Base-by-base conservation (phyloP, 768 basidiomycete species). In the Tricholoma sp. region DNA sequence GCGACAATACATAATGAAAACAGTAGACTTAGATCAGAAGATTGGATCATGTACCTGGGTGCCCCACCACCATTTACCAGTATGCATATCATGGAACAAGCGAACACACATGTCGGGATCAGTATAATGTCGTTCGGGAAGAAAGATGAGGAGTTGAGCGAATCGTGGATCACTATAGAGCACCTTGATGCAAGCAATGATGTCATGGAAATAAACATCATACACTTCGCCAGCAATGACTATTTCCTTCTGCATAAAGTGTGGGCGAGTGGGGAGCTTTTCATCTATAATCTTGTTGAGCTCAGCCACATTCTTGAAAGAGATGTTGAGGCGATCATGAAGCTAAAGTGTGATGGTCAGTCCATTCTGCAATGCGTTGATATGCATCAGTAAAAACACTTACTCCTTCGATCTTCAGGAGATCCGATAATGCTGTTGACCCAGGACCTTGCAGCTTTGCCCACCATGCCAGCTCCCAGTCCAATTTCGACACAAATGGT, bases 41-140 rank as follows among this genome's bases (percentile, higher is more conserved):
- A 45, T 11, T 34, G 11, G 7, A 31, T 46, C 16, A 63, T 73
- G 12, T 59, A 79, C 80, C 69, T 81, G 80, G 0, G 69, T 74
- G 5, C 47, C 47, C 79, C 79, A 81, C 81, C 79, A 81, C 81
- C 81, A 82, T 45, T 74, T 70, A 0, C 74, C 78, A 0, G 77
- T 80, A 49, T 78, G 68, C 70, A 80, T 73, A 51, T 81, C 78
- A 59, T 71, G 65, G 55, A 70, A 79, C 0, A 77, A 16, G 0
- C 71, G 59, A 0, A 55, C 39, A 0, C 37, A 67, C 11, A 64
- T 37, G 16, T 70, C 65, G 0, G 54, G 56, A 56, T 75, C 73
- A 0, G 62, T 31, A 55, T 71, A 79, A 45, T 78, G 76, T 0
- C 62, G 58, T 52, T 77, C 77, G 0, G 76, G 78, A 1, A 55